These are phyloP conservation scores for Botryotinia globosa DNA, from an alignment of 2,329 filamentous ascomycete species.

Conservation along the genomic window DNA sequence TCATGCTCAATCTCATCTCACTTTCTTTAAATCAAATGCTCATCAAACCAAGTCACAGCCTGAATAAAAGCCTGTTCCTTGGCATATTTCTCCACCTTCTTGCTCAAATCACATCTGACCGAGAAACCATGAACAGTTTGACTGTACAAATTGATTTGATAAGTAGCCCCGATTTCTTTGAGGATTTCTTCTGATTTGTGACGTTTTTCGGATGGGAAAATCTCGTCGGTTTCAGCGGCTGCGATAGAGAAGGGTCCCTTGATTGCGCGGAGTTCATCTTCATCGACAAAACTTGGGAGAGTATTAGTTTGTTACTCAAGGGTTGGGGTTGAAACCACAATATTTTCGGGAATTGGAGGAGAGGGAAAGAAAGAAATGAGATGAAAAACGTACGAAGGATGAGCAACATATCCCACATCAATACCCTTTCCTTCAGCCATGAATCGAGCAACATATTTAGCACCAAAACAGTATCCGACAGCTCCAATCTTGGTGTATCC, in stretches of 20 bases:
- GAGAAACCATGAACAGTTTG: slow-evolving; percentile 73
- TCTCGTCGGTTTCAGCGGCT: slow-evolving; percentile 56
- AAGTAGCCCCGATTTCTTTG: slow-evolving; percentile 47
- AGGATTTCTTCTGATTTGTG: slow-evolving; percentile 65
- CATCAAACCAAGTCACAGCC: slow-evolving; percentile 74
- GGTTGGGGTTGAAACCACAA: background rate
- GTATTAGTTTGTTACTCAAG: background rate
- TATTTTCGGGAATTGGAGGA: background rate
- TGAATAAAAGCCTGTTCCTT: slow-evolving; percentile 81
- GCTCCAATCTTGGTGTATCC: slow-evolving; percentile 59
- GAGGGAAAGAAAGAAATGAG: background rate
- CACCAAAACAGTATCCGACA: slow-evolving; percentile 72
- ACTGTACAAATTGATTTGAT: slow-evolving; percentile 75
- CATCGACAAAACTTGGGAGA: slow-evolving; percentile 54
- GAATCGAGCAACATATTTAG: slow-evolving; percentile 71
- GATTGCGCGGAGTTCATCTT: slow-evolving; percentile 64
- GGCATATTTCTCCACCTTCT: slow-evolving; percentile 60
- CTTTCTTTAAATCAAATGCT: slow-evolving; percentile 46
- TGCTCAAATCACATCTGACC: slow-evolving; percentile 59
- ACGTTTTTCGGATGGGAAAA: slow-evolving; percentile 63
- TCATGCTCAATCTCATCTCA: background rate
- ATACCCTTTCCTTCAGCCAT: slow-evolving; percentile 55
- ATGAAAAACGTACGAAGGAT: slow-evolving; percentile 54
- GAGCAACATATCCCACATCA: slow-evolving; percentile 69
- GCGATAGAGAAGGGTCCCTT: slow-evolving; percentile 64